Conservation (phyloP, 305 asterid species). For the Lippia alba region DNA sequence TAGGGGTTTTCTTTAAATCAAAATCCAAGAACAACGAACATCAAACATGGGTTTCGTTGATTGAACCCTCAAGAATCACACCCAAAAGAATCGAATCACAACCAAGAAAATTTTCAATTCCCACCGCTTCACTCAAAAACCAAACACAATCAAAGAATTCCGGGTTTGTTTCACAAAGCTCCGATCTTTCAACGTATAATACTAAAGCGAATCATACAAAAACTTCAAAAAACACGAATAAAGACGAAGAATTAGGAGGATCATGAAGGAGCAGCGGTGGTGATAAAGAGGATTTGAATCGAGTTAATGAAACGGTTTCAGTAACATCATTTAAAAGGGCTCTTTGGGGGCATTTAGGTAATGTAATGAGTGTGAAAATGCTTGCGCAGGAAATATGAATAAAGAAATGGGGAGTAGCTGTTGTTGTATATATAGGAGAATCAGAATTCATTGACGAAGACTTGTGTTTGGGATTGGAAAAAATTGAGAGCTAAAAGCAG, state of each 20-base stretch:
- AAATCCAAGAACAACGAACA: conserved; percentile 5
- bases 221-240: conserved; percentile 13
- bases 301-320: conserved; percentile 31
- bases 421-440: conserved; percentile 44
- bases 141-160: conserved; percentile 11
- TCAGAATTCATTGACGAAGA: conserved; percentile 61
- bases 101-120: conserved; percentile 9
- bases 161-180: not conserved
- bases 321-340: conserved; percentile 34
- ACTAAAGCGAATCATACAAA: not conserved
- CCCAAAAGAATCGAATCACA: conserved; percentile 8
- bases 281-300: conserved; percentile 34
- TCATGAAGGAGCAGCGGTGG: conserved; percentile 36
- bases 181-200: too few relatives aligned
- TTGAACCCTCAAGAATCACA: conserved; percentile 19
- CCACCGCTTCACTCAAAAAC: conserved; percentile 23
- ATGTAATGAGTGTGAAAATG: conserved; percentile 33
- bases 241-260: conserved; percentile 31
- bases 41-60: conserved; percentile 4
- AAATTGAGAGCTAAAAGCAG: conserved; percentile 37
- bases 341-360: conserved; percentile 46
- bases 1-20: conserved; percentile 15
- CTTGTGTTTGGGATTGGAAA: conserved; percentile 41
- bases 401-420: conserved; percentile 33
- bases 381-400: conserved; percentile 26